Percentiles rank a stretch among this genome's conserved stretches.
These are phyloP conservation scores for Coniella lustricola DNA, from an alignment of 2,329 filamentous ascomycete genomes.

Conservation along the genomic window DNA sequence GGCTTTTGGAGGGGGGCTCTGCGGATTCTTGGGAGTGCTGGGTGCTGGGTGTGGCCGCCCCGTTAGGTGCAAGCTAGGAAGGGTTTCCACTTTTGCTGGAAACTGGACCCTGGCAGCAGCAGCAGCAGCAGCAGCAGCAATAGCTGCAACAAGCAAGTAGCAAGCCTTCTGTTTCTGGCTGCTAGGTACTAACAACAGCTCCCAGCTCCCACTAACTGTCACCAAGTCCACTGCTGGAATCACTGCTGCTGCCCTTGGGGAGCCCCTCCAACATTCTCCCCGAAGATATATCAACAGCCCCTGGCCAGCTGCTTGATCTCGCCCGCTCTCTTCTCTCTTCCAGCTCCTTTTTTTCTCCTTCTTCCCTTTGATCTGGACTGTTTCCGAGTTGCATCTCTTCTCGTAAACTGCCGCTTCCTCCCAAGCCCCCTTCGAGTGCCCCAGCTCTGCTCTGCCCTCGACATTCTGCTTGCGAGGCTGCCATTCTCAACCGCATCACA, in stretches of 20 bases:
- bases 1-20: neutral
- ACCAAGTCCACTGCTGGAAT: too few relatives aligned
- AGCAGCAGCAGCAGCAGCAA: too few relatives aligned
- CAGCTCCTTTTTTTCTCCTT: neutral
- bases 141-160: too few relatives aligned
- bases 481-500: too few relatives aligned
- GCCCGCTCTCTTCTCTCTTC: too few relatives aligned
- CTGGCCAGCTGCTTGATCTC: neutral
- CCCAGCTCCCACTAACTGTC: too few relatives aligned
- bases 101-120: too few relatives aligned
- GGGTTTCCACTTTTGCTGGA: neutral
- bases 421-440: neutral
- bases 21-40: neutral
- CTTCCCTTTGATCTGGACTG: neutral
- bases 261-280: neutral
- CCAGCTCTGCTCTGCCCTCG: neutral
- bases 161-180: too few relatives aligned
- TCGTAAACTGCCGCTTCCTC: neutral
- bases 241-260: too few relatives aligned
- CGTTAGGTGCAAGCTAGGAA: neutral
- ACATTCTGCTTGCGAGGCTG: neutral
- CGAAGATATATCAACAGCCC: conserved; percentile 2
- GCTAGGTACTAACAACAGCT: too few relatives aligned
- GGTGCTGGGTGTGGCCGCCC: neutral
- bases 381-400: neutral